Percentiles rank a stretch among this genome's conserved stretches.
Conservation (phyloP, 1,284 basidiomycete genomes). For the Tremellales sp. region DNA sequence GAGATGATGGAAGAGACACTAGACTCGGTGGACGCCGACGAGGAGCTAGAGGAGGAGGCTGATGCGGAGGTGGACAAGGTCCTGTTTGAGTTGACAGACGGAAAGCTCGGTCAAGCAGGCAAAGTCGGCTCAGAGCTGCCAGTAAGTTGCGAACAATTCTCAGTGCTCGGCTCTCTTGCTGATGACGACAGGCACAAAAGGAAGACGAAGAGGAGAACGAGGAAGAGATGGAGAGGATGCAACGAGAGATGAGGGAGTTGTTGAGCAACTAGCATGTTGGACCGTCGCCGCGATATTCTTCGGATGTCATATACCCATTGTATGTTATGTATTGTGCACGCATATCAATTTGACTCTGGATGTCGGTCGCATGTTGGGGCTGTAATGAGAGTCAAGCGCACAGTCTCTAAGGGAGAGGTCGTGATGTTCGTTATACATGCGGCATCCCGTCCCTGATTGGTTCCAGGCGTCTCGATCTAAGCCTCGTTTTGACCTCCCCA, state of each 20-base stretch:
- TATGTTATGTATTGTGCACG: neutral
- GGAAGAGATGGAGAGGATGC: conserved; percentile 78
- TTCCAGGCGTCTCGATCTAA: no score
- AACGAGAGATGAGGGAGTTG: conserved; percentile 76
- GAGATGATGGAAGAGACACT: conserved; percentile 88
- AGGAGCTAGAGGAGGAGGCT: conserved; percentile 93
- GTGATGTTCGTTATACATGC: no score
- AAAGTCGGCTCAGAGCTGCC: conserved; percentile 69
- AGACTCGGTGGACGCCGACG: conserved; percentile 76
- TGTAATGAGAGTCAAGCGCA: no score
- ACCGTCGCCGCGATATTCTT: neutral
- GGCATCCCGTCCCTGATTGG: no score
- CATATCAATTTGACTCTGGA: neutral
- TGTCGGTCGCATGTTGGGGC: no score
- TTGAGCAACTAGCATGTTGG: conserved; percentile 61
- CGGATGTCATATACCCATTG: neutral
- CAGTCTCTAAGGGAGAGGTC: no score
- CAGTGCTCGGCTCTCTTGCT: neutral
- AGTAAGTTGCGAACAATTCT: conserved; percentile 54
- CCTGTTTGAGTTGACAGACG: conserved; percentile 90
- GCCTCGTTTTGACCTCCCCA: no score
- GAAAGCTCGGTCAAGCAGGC: conserved; percentile 83
- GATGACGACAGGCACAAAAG: conserved; percentile 15
- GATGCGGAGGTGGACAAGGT: conserved; percentile 97
- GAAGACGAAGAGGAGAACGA: conserved; percentile 75